A percentile compares a stretch with the other conserved stretches of the same genome.
phyloP scores from a whole-genome alignment of 371 early-diverging fungal genomes.

The Lichtheimia ramosa region DNA sequence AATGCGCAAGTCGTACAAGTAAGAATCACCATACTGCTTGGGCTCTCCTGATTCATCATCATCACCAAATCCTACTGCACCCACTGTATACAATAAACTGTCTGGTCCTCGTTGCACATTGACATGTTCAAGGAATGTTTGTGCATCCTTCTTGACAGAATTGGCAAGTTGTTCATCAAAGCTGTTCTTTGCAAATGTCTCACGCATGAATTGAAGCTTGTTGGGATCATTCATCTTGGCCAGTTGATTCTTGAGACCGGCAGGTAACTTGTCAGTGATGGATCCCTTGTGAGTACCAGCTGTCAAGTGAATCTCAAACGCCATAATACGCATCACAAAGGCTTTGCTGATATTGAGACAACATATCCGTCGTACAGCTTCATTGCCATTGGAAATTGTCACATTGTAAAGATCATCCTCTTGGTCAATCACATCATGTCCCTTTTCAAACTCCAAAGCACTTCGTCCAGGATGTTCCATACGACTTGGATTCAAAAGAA shows the following conservation, averaged over 20 bases:
- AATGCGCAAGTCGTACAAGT: conserved; percentile 34
- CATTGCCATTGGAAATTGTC: conserved; percentile 11
- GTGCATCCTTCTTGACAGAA: conserved; percentile 13
- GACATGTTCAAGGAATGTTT: conserved; percentile 14
- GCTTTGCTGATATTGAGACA: conserved; percentile 41
- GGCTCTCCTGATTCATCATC: conserved; percentile 27
- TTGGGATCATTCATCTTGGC: conserved; percentile 35
- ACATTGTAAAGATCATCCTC: conserved; percentile 1
- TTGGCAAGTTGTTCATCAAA: conserved; percentile 16
- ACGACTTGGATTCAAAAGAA: conserved; percentile 31
- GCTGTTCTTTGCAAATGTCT: conserved; percentile 29
- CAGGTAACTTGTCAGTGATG: conserved; percentile 29
- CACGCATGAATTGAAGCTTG: conserved; percentile 26
- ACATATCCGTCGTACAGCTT: conserved; percentile 29
- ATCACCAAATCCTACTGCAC: conserved; percentile 26
- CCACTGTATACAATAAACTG: conserved; percentile 11
- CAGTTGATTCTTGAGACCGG: conserved; percentile 36
- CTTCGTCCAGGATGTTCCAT: conserved; percentile 9
- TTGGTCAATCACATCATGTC: not conserved
- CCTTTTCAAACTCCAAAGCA: not conserved
- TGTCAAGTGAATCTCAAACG: conserved; percentile 43
- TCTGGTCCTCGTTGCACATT: conserved; percentile 8
- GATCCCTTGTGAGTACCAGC: conserved; percentile 13
- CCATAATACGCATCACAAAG: conserved; percentile 37
- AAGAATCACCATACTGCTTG: conserved; percentile 42